These are phyloP conservation scores for Capsicum rhomboideum DNA, from an alignment of 257 asterid genomes.

Conservation along the genomic window DNA sequence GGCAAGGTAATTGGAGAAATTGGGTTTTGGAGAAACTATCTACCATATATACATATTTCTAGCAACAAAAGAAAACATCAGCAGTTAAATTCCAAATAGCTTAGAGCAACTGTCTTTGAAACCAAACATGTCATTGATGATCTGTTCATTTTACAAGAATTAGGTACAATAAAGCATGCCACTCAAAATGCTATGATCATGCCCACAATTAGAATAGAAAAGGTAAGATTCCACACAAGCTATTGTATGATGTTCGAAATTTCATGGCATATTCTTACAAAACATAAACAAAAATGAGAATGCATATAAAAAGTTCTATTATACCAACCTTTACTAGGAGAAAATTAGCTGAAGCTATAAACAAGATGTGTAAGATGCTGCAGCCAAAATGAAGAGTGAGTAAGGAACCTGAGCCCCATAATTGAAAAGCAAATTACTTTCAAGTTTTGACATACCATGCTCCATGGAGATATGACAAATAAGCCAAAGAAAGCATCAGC, in stretches of 20 bases:
- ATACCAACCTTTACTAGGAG: slow-evolving; percentile 74
- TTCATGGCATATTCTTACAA: background rate
- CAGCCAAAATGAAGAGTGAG: slow-evolving; percentile 9
- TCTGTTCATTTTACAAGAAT: background rate
- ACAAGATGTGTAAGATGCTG: slow-evolving; percentile 60
- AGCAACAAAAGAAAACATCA: background rate
- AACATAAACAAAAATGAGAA: background rate
- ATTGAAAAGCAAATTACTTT: background rate
- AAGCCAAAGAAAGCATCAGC: slow-evolving; percentile 57
- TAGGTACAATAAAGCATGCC: background rate
- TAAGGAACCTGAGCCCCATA: background rate
- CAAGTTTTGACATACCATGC: slow-evolving; percentile 49
- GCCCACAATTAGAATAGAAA: background rate
- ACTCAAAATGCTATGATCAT: background rate
- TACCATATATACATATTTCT: background rate
- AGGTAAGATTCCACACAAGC: background rate
- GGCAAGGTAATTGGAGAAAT: background rate
- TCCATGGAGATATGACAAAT: slow-evolving; percentile 75
- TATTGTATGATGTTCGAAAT: background rate
- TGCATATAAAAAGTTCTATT: slow-evolving; percentile 3
- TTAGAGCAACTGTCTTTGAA: background rate
- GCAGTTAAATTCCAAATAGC: background rate
- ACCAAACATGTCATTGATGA: background rate
- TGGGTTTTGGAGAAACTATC: background rate
- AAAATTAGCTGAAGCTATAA: slow-evolving; percentile 77